phyloP scores from a whole-genome alignment of 2,329 filamentous ascomycete genomes.

The Cladophialophora yegresii region DNA sequence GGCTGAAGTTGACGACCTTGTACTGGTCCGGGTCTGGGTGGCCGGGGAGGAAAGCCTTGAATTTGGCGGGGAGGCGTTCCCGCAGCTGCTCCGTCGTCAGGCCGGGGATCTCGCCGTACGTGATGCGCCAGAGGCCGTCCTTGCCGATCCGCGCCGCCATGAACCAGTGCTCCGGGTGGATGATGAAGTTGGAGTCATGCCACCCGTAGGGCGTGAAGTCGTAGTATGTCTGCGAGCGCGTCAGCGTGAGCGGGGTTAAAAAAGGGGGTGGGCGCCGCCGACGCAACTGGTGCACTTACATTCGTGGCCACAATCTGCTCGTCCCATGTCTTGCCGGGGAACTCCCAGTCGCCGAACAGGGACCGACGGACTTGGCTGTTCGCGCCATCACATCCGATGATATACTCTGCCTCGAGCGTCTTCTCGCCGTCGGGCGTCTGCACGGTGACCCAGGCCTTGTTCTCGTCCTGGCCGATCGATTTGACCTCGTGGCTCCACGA shows the following conservation, averaged over 20 bases:
- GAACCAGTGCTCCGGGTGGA: conserved; percentile 63
- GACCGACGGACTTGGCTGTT: conserved; percentile 29
- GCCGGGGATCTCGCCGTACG: conserved; percentile 61
- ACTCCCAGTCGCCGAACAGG: conserved; percentile 26
- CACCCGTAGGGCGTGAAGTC: conserved; percentile 55
- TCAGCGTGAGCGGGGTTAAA: background rate
- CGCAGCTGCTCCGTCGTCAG: conserved; percentile 58
- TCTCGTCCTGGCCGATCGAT: conserved; percentile 29
- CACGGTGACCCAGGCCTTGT: conserved; percentile 29
- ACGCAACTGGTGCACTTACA: conserved; percentile 16
- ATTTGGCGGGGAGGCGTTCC: conserved; percentile 58
- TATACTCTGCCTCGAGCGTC: conserved; percentile 40
- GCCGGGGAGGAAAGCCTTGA: conserved; percentile 60
- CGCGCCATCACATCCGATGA: conserved; percentile 47
- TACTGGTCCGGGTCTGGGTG: conserved; percentile 61
- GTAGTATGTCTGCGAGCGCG: conserved; percentile 57
- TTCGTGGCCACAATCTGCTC: conserved; percentile 35
- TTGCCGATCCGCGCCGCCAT: conserved; percentile 63
- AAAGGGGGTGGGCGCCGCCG: too few species aligned
- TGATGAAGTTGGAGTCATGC: conserved; percentile 53
- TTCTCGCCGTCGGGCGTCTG: conserved; percentile 25
- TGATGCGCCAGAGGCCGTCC: conserved; percentile 65
- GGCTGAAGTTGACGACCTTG: conserved; percentile 58
- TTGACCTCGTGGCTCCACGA: conserved; percentile 50
- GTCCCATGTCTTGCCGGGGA: conserved; percentile 33